Base-by-base conservation (phyloP, 1,139 yeast species). In the Saccharomycopsis phalli region DNA sequence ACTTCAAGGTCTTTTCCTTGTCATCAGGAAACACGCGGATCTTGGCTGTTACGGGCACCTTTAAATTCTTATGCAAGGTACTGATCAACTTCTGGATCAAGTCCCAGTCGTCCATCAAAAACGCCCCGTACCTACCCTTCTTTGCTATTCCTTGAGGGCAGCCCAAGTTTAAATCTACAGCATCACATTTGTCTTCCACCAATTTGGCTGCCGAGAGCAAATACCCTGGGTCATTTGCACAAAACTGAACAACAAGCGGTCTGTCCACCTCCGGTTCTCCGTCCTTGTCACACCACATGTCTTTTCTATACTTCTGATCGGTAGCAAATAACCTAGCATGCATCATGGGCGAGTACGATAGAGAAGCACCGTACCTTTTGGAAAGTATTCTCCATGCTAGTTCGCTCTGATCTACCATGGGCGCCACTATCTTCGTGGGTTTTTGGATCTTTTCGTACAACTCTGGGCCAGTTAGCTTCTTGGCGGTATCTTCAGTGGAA, bases 121-220 rank as follows among this genome's bases (percentile, higher is more conserved):
- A 93, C 0, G 98, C 80, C 1, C 99, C 98, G 56, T 93, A 93
- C 50, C 83, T 81, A 1, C 99, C 99, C 58, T 86, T 83, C 48
- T 72, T 74, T 0, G 98, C 99, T 47, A 93, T 93, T 1, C 96
- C 96, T 60, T 93, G 98, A 0, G 98, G 98, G 58, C 98, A 93
- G 0, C 99, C 99, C 47, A 93, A 66, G 55, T 91, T 91, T 50
- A 91, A 68, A 61, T 91, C 99, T 13, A 91, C 94, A 0, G 97
- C 98, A 63, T 91, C 98, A 60, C 96, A 88, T 50, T 74, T 70
- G 44, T 79, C 82, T 50, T 79, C 82, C 3, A 87, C 91, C n/a
- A 68, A 61, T 49, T 71, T 69, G 1, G 95, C 95, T 1, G 96
- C 96, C 38, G 70, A 60, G n/a, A 87, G 61, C 31, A 88, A 64